Evolutionary conservation across 2,329 filamentous ascomycete genomes (phyloP).

Genomic region (Alternaria dauci): DNA sequence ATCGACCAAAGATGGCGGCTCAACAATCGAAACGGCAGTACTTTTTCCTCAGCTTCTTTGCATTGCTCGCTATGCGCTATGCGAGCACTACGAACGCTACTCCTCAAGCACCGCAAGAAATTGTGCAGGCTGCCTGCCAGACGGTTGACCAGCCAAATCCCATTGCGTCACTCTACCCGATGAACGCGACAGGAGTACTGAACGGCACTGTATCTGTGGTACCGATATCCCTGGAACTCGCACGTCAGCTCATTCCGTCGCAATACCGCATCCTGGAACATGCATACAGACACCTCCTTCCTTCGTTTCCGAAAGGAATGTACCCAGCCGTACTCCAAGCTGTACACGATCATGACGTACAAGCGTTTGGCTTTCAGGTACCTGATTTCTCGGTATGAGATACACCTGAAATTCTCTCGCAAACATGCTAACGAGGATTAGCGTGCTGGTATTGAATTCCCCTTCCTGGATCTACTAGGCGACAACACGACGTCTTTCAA

Average conservation of each 20-base stretch:
- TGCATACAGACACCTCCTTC: constrained; percentile 59
- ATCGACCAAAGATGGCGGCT: constrained; percentile 36
- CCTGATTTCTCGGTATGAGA: constrained; percentile 60
- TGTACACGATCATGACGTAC: constrained; percentile 62
- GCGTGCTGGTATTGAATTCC: constrained; percentile 63
- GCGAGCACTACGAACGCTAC: constrained; percentile 24
- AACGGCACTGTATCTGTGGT: constrained; percentile 64
- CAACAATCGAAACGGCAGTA: constrained; percentile 37
- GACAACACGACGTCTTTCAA: constrained; percentile 63
- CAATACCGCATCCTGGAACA: constrained; percentile 61
- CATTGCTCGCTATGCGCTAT: constrained; percentile 38
- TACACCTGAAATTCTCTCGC: neutral
- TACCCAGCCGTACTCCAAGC: constrained; percentile 64
- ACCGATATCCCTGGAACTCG: constrained; percentile 59
- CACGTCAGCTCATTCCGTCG: constrained; percentile 59
- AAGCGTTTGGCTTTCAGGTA: constrained; percentile 54
- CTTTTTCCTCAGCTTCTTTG: constrained; percentile 39
- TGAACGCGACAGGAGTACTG: constrained; percentile 61
- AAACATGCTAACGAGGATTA: constrained; percentile 31
- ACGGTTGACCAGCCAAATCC: constrained; percentile 57
- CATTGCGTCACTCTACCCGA: constrained; percentile 57
- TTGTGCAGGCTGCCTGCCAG: constrained; percentile 26
- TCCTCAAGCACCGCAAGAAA: constrained; percentile 2
- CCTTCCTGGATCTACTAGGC: constrained; percentile 63
- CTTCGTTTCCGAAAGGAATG: constrained; percentile 60